Conservation (phyloP, 768 basidiomycete species). For the Serendipita sp. region DNA sequence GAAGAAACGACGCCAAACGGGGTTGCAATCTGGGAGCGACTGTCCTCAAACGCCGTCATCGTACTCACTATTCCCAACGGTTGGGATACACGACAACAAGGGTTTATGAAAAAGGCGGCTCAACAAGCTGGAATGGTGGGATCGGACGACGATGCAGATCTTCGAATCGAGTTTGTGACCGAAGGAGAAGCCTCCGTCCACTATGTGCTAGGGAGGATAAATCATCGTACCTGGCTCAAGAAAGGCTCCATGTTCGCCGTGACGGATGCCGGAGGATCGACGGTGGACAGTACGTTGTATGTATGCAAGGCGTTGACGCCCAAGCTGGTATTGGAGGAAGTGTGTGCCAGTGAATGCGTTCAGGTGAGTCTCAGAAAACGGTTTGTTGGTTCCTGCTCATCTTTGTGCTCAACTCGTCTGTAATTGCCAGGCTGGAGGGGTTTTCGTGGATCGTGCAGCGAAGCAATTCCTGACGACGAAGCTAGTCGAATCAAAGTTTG, state of each 20-base stretch:
- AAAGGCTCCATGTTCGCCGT: not conserved
- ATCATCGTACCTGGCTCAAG: not conserved
- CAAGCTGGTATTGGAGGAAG: not conserved
- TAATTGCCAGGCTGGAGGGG: not conserved
- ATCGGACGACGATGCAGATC: not conserved
- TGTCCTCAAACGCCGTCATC: not conserved
- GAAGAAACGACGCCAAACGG: not conserved
- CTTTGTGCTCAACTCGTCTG: too few relatives aligned
- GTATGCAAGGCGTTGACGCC: not conserved
- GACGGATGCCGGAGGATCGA: not conserved
- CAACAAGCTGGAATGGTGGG: not conserved
- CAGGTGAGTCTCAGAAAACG: not conserved
- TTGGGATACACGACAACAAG: not conserved
- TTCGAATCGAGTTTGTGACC: not conserved
- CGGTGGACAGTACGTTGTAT: not conserved
- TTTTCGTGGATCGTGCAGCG: not conserved
- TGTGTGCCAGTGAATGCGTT: not conserved
- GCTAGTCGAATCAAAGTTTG: slow-evolving; percentile 27
- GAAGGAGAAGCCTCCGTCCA: not conserved
- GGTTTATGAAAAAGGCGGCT: not conserved
- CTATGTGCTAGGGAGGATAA: not conserved
- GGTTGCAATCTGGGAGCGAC: not conserved
- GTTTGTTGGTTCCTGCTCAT: not conserved
- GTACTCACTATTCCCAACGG: not conserved
- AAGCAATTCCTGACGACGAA: slow-evolving; percentile 19